These are phyloP conservation scores for Umbellularia californica DNA, from an alignment of 164 flowering plant species.

Conservation along the genomic window DNA sequence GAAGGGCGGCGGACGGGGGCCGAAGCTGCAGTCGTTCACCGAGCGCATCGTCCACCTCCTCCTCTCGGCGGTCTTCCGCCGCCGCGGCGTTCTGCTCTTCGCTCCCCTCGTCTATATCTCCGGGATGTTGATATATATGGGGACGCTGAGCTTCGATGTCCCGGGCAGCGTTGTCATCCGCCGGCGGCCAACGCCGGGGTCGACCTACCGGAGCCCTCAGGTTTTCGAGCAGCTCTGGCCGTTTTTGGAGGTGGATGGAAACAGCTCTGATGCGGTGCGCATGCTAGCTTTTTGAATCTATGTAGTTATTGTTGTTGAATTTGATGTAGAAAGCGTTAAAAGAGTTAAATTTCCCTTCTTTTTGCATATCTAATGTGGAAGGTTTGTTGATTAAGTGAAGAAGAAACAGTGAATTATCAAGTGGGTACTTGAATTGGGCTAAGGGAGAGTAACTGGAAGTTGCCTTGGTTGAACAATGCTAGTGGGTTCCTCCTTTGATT, in stretches of 20 bases:
- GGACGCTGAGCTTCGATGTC: slow-evolving; percentile 40
- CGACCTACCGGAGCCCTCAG: slow-evolving; percentile 72
- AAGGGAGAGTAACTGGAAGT: no score
- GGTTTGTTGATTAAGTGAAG: no score
- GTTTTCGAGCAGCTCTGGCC: slow-evolving; percentile 81
- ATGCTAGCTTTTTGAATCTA: no score
- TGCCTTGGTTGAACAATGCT: no score
- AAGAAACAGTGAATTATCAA: no score
- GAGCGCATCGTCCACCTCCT: slow-evolving; percentile 47
- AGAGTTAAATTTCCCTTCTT: background rate
- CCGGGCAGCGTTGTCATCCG: slow-evolving; percentile 9
- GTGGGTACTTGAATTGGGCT: no score
- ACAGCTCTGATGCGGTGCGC: slow-evolving; percentile 47
- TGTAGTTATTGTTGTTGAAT: no score
- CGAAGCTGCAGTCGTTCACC: slow-evolving; percentile 29
- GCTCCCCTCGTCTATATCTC: slow-evolving; percentile 59
- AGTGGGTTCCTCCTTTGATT: no score
- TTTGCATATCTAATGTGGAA: background rate
- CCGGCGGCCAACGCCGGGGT: slow-evolving; percentile 40
- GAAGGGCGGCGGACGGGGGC: slow-evolving; percentile 11
- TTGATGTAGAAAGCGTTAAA: no score
- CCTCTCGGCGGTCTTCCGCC: slow-evolving; percentile 44
- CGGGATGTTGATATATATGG: slow-evolving; percentile 60
- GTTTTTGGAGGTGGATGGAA: slow-evolving; percentile 50
- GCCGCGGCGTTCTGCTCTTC: slow-evolving; percentile 55